Evolutionary conservation across 2,329 filamentous ascomycete species (phyloP), one percentile per base, ranked within the genome.

Genomic region (Tolypocladium pustulatum): DNA sequence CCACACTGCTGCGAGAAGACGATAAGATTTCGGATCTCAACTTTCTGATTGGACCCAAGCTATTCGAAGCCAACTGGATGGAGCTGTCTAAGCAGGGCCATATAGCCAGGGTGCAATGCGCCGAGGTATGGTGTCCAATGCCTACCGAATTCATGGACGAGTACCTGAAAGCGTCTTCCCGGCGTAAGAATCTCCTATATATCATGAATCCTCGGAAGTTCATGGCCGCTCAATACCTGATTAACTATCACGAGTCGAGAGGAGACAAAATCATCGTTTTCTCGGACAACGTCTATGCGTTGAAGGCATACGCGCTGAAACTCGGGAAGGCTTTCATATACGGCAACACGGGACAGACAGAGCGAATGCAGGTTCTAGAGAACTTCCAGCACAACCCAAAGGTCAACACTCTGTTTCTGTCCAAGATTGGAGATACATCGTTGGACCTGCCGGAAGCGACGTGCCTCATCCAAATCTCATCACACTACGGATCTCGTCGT

Each of bases 1-100:
- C 94, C 0, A 99, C 94, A 0, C 78, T 99, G 13, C 84, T 99
- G 20, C 85, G 94, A 77, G 94, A 99, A 74, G 94, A 99, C 68
- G 93, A 99, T 78, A 97, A 97, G 76, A 99, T 99, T 69, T 90
- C 90, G 32, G 92, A 97, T 78, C 75, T 99, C 53, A 99, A 99
- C 72, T 99, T 97, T 70, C 76, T 99, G 60, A 97, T 99, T 67
- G 94, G 94, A 0, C 94, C 94, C 0, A 99, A 99, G 72, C 79
- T 99, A 0, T 99, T 96, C 70, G 94, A 99, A 73, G 94, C 94
- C 34, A 99, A 99, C 72, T 99, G 94, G 94, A 96, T 97, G 86
- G 94, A 99, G 72, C 82, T 99, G 46, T 94, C 93, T 1, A 90
- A 97, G 68, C 91, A 97, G 73, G 94, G 94, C 0, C 92, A 97